Conservation (phyloP, 2,329 filamentous ascomycete species). For the Rutstroemia sp. region DNA sequence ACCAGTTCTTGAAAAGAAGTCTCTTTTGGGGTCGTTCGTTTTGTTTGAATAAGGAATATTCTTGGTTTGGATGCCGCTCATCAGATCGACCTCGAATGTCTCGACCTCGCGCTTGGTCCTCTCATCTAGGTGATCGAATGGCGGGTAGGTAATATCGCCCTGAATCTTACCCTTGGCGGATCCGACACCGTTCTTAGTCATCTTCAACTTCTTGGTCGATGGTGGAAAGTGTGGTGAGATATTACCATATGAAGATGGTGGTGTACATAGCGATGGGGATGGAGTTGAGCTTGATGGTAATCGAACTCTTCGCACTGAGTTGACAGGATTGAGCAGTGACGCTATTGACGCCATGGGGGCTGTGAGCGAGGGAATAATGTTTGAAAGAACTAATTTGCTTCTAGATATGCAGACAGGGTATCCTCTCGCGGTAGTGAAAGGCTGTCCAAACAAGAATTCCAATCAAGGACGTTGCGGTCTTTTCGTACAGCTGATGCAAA, state of each 20-base stretch:
- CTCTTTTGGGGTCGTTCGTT: constrained; percentile 78
- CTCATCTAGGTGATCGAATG: constrained; percentile 60
- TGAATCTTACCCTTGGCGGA: constrained; percentile 55
- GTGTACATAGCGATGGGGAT: constrained; percentile 20
- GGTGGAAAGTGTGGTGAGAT: constrained; percentile 22
- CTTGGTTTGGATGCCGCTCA: constrained; percentile 53
- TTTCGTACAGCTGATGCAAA: constrained; percentile 16
- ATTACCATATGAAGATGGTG: constrained; percentile 24
- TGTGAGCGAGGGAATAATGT: constrained; percentile 18
- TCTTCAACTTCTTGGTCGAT: constrained; percentile 44
- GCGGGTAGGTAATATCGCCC: constrained; percentile 65
- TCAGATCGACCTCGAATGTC: constrained; percentile 58
- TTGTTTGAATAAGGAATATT: constrained; percentile 68
- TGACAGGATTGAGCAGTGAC: constrained; percentile 57
- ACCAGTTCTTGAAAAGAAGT: constrained; percentile 78
- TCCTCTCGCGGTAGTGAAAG: constrained; percentile 17
- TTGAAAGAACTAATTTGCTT: constrained; percentile 14
- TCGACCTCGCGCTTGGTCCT: constrained; percentile 49
- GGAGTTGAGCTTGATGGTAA: constrained; percentile 34
- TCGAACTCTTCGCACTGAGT: constrained; percentile 32
- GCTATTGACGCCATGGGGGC: constrained; percentile 54
- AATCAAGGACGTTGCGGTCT: constrained; percentile 6
- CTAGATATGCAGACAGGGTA: constrained; percentile 23
- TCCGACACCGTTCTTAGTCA: constrained; percentile 56
- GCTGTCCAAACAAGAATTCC: constrained; percentile 10